Conservation (phyloP, 2,329 filamentous ascomycete species). For the Cladosporium sp. region DNA sequence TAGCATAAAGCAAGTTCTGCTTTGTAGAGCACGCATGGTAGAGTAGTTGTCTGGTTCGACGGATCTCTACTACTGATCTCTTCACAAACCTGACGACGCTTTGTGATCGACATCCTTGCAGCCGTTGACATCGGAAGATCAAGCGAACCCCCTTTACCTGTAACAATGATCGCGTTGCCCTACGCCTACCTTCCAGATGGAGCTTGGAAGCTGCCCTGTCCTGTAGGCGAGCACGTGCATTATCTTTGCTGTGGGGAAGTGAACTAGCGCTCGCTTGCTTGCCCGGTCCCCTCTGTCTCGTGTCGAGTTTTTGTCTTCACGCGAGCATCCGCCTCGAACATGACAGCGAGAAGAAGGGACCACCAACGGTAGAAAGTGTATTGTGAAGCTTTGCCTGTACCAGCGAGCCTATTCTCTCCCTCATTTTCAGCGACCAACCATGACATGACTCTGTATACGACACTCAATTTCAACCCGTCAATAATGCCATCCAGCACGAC, state of each 20-base stretch:
- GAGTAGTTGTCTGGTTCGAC: too few relatives aligned
- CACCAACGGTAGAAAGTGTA: not conserved
- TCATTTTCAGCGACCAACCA: too few relatives aligned
- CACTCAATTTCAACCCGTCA: too few relatives aligned
- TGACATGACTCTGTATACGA: too few relatives aligned
- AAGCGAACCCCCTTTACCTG: not conserved
- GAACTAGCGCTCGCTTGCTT: not conserved
- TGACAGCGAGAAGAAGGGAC: not conserved
- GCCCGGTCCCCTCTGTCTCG: not conserved
- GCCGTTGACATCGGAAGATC: not conserved
- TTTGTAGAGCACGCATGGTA: too few relatives aligned
- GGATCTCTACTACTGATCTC: too few relatives aligned
- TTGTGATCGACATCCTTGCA: not conserved
- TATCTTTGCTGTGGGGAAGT: not conserved
- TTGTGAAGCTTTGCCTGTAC: too few relatives aligned
- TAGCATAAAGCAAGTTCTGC: too few relatives aligned
- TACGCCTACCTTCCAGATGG: slow-evolving; percentile 10
- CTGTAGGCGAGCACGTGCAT: not conserved
- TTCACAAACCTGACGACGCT: too few relatives aligned
- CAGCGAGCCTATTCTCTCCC: too few relatives aligned
- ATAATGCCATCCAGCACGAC: not conserved
- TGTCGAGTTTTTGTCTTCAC: not conserved
- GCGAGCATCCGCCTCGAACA: not conserved
- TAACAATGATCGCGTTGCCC: not conserved
- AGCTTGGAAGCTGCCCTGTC: not conserved